Percentiles rank a stretch among this genome's conserved stretches.
Conservation (phyloP, 225 moss, liverwort and hornwort genomes). For the Bryoerythrophyllum caledonicum region DNA sequence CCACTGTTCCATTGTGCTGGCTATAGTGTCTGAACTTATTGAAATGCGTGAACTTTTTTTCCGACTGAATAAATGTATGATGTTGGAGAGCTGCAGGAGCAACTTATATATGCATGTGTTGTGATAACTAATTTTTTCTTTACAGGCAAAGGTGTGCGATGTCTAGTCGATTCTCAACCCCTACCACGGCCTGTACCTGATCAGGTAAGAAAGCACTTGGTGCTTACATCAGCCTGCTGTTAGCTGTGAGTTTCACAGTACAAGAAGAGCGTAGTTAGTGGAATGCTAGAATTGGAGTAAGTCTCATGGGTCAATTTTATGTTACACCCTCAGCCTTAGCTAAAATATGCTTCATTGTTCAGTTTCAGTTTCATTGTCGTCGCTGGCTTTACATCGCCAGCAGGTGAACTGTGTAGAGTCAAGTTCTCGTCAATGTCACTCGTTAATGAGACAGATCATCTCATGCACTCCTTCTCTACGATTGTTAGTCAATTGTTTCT, state of each 20-base stretch:
- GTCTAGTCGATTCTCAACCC: slow-evolving; percentile 39
- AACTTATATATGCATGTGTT: neutral
- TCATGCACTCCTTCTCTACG: neutral
- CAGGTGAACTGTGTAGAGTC: neutral
- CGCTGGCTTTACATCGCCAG: neutral
- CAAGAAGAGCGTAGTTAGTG: neutral
- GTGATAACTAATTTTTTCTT: slow-evolving; percentile 17
- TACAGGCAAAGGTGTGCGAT: slow-evolving; percentile 28
- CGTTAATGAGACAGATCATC: neutral
- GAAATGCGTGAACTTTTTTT: neutral
- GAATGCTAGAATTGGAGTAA: neutral
- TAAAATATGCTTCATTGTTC: neutral
- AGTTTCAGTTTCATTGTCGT: neutral
- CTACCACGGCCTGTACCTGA: slow-evolving; percentile 27
- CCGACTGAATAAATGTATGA: neutral
- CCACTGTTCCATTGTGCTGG: no score
- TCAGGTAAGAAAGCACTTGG: slow-evolving; percentile 30
- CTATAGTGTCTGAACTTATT: neutral
- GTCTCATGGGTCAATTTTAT: neutral
- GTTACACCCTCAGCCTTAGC: neutral
- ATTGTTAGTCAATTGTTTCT: neutral
- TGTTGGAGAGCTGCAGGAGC: neutral
- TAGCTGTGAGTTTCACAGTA: neutral
- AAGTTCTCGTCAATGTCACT: neutral
- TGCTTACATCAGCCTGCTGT: neutral